These are phyloP conservation scores for Leccinum ochraceum DNA, from an alignment of 768 basidiomycete species.

Conservation along the genomic window DNA sequence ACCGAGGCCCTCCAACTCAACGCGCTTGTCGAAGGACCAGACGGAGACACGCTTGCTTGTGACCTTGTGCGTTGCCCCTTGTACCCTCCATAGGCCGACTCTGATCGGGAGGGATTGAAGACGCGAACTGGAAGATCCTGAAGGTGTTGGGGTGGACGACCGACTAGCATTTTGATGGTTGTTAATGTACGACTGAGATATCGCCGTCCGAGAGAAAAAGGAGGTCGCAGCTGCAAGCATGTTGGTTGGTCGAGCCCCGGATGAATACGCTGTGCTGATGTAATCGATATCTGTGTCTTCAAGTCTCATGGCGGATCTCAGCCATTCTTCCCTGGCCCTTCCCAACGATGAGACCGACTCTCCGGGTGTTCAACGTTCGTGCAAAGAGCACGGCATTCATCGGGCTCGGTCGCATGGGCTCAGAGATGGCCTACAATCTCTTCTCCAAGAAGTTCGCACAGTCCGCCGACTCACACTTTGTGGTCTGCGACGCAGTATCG, in stretches of 20 bases:
- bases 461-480: slow-evolving; percentile 55
- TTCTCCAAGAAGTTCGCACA: slow-evolving; percentile 72
- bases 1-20: slow-evolving; percentile 71
- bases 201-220: slow-evolving; percentile 78
- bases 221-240: slow-evolving; percentile 86
- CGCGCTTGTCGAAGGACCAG: slow-evolving; percentile 89
- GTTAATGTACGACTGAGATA: slow-evolving; percentile 78
- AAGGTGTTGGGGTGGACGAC: slow-evolving; percentile 38
- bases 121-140: slow-evolving; percentile 38
- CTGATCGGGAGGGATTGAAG: slow-evolving; percentile 45
- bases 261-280: slow-evolving; percentile 6
- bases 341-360: slow-evolving; percentile 51
- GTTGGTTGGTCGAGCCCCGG: slow-evolving; percentile 1
- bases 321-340: background rate
- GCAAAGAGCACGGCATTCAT: slow-evolving; percentile 71
- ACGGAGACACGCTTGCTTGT: slow-evolving; percentile 90
- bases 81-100: slow-evolving; percentile 89
- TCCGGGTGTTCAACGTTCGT: slow-evolving; percentile 42
- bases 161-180: slow-evolving; percentile 41
- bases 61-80: slow-evolving; percentile 83
- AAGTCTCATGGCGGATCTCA: slow-evolving; percentile 2
- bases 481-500: slow-evolving; percentile 76
- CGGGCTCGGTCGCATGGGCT: slow-evolving; percentile 87
- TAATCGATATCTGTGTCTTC: slow-evolving; percentile 5
- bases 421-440: slow-evolving; percentile 83